Evolutionary conservation across 2,329 filamentous ascomycete species (phyloP).

Genomic region (Trichophyton benhamiae): DNA sequence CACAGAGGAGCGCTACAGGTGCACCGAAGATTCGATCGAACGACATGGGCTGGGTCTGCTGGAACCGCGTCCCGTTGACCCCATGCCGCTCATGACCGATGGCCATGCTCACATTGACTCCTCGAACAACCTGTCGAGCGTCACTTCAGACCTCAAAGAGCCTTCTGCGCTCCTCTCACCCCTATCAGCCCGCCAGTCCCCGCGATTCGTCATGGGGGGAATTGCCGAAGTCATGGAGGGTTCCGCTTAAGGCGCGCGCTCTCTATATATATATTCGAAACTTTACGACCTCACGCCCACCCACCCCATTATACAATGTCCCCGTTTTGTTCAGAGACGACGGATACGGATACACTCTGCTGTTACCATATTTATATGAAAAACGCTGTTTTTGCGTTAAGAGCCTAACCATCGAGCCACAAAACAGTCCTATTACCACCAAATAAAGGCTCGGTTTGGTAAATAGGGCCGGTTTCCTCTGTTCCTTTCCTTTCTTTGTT

Average conservation of each 20-base stretch:
- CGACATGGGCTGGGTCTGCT: slow-evolving; percentile 31
- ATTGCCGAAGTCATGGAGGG: slow-evolving; percentile 39
- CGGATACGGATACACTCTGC: no score
- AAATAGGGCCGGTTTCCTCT: background rate
- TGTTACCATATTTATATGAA: background rate
- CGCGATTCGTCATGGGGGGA: slow-evolving; percentile 34
- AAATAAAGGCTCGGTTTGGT: background rate
- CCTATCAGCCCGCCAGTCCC: slow-evolving; percentile 16
- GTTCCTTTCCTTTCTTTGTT: background rate
- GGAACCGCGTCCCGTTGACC: slow-evolving; percentile 35
- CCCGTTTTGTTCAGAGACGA: background rate
- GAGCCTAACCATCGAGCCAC: background rate
- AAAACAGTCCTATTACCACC: background rate
- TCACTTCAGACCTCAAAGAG: slow-evolving; percentile 1
- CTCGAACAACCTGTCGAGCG: slow-evolving; percentile 4
- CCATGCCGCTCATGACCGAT: slow-evolving; percentile 15
- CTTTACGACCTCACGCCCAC: background rate
- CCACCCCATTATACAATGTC: background rate
- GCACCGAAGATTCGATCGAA: slow-evolving; percentile 28
- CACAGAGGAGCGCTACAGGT: slow-evolving; percentile 31
- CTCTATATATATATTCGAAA: background rate
- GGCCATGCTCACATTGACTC: slow-evolving; percentile 1
- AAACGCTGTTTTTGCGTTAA: background rate
- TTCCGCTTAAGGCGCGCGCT: slow-evolving; percentile 17
- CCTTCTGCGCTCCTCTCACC: background rate